Evolutionary conservation across 805 yeast species (phyloP), one percentile per base, ranked within the genome.

Genomic region (Candida suzukii): DNA sequence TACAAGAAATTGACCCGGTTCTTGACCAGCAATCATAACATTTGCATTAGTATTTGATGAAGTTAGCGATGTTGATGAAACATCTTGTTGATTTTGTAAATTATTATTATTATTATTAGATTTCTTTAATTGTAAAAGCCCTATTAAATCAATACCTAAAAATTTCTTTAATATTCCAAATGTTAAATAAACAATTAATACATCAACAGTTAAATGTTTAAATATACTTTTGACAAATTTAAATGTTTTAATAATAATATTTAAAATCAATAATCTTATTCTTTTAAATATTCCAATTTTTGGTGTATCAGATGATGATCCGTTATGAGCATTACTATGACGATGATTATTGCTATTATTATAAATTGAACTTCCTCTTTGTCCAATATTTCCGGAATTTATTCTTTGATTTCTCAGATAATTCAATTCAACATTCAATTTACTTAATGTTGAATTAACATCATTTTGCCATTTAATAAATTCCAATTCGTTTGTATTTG

Each of bases 401-500:
- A 14, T 26, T 17, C 35, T 17, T 18, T 32, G 28, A 27, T n/a
- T 13, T 34, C 39, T 37, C 41, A 55, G 31, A 29, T 46, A 51
- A 7, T 57, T 47, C 16, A 63, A 45, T 39, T 75, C 80, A 40
- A 63, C 56, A 16, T 71, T 62, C 32, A 76, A 64, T 50, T 68
- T 66, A 44, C 62, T 65, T 40, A 76, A 58, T 8, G 76, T 61
- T 37, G 64, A 48, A 45, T 74, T 75, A 37, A 75, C 70, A 41
- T 74, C 80, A 26, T 64, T 66, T 51, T 74, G 80, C 81, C 81
- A 75, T 37, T 61, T 64, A 33, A 67, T 60, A 45, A 74, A 69
- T 32, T 73, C 79, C 6, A 51, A 16, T 10, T 27, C 37, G 37
- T 45, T 44, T 33, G 64, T 69, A 40, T 51, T 36, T 14, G 52